Conservation (phyloP, 805 yeast species). For the Wickerhamomyces mucosus region DNA sequence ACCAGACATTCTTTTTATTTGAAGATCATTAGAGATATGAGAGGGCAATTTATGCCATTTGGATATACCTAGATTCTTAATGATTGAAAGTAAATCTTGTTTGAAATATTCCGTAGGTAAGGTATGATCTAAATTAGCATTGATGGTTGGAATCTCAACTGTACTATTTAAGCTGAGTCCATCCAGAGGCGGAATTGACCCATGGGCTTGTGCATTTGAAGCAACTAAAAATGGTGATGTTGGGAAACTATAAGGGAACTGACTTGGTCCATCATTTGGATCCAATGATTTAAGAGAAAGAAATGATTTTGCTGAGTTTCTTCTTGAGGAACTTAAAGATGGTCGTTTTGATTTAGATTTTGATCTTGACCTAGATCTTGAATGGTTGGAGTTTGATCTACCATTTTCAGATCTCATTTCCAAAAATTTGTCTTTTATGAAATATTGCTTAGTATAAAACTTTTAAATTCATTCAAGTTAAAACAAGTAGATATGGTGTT, state of each 20-base stretch:
- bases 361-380: constrained; percentile 12
- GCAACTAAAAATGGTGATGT: constrained; percentile 5
- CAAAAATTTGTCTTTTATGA: too few relatives aligned
- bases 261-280: too few relatives aligned
- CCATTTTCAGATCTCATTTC: too few relatives aligned
- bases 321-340: constrained; percentile 8
- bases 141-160: constrained; percentile 35
- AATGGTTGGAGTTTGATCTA: too few relatives aligned
- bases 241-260: not conserved
- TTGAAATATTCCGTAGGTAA: constrained; percentile 80
- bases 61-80: constrained; percentile 55
- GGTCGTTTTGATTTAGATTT: constrained; percentile 11
- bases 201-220: constrained; percentile 1
- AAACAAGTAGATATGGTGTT: too few relatives aligned
- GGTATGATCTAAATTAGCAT: constrained; percentile 59
- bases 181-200: not conserved
- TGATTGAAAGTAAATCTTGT: constrained; percentile 61
- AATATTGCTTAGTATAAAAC: too few relatives aligned
- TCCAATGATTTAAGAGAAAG: constrained; percentile 7
- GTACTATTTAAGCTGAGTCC: constrained; percentile 2
- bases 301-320: constrained; percentile 9
- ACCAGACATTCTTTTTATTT: constrained; percentile 67
- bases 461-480: too few relatives aligned
- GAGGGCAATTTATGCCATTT: constrained; percentile 57
- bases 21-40: constrained; percentile 33